A percentile compares a stretch with the other conserved stretches of the same genome.
Evolutionary conservation across 352 stramenopile genomes (phyloP).

Genomic region (Globisporangium megalacanthum): DNA sequence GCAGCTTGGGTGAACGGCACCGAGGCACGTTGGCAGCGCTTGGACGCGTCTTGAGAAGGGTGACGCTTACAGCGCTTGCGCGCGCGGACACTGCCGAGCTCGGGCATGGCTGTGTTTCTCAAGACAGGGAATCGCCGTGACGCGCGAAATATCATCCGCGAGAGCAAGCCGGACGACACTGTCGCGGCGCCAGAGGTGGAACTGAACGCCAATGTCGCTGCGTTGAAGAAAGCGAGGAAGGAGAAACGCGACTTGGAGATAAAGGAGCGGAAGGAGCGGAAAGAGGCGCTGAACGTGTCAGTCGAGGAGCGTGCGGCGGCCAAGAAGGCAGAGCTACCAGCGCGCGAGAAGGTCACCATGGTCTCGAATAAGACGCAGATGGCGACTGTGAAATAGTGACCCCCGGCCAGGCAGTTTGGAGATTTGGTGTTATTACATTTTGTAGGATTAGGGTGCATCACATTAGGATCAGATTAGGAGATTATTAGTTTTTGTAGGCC

Average conservation of each 20-base stretch:
- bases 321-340: constrained; percentile 24
- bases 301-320: constrained; percentile 21
- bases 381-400: too few relatives aligned
- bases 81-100: background rate
- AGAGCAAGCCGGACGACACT: too few relatives aligned
- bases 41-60: constrained; percentile 19
- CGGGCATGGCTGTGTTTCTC: too few relatives aligned
- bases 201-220: constrained; percentile 12
- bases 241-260: constrained; percentile 18
- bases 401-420: too few relatives aligned
- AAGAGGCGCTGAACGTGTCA: constrained; percentile 15
- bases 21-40: constrained; percentile 31
- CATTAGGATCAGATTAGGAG: too few relatives aligned
- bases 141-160: too few relatives aligned
- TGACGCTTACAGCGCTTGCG: background rate
- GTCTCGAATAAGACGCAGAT: too few relatives aligned
- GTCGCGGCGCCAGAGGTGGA: too few relatives aligned
- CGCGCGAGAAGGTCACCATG: constrained; percentile 41
- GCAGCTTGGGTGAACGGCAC: constrained; percentile 31
- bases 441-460: too few relatives aligned
- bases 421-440: too few relatives aligned
- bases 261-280: constrained; percentile 26
- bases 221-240: constrained; percentile 12
- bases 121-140: too few relatives aligned
- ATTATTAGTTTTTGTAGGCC: too few relatives aligned